phyloP scores from a whole-genome alignment of 139 green algal genomes.

The Coccomyxa sp. region DNA sequence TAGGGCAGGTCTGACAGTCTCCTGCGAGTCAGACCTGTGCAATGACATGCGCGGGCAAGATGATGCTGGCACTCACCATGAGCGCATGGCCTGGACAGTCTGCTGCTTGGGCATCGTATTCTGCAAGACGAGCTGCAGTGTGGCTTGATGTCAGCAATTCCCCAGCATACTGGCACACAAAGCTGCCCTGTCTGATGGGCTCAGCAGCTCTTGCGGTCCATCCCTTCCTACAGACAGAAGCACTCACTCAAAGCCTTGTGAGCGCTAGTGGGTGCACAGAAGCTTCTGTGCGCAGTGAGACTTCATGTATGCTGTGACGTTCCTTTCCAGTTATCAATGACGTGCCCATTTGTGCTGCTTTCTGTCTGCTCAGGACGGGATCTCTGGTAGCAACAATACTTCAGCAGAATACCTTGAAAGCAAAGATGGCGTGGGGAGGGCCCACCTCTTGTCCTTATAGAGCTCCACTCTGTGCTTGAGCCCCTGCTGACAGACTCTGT shows the following conservation, averaged over 20 bases:
- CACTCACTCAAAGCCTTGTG: not conserved
- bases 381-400: not conserved
- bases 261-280: not conserved
- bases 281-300: not conserved
- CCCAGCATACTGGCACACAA: constrained; percentile 52
- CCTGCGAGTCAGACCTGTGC: not conserved
- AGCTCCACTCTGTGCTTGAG: not conserved
- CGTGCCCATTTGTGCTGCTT: not conserved
- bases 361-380: not conserved
- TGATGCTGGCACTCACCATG: constrained; percentile 29
- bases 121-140: constrained; percentile 29
- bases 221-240: constrained; percentile 29
- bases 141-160: constrained; percentile 39
- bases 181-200: constrained; percentile 23
- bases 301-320: not conserved
- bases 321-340: not conserved
- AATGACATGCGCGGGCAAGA: not conserved
- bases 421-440: not conserved
- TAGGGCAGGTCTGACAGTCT: not conserved
- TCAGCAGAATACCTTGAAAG: not conserved
- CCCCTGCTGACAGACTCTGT: not conserved
- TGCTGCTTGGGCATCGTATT: constrained; percentile 33
- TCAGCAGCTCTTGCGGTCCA: constrained; percentile 24
- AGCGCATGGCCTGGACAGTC: constrained; percentile 41
- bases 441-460: constrained; percentile 3